These are phyloP conservation scores for Marchantia polymorpha DNA, from an alignment of 225 moss, liverwort and hornwort genomes.

Conservation along the genomic window DNA sequence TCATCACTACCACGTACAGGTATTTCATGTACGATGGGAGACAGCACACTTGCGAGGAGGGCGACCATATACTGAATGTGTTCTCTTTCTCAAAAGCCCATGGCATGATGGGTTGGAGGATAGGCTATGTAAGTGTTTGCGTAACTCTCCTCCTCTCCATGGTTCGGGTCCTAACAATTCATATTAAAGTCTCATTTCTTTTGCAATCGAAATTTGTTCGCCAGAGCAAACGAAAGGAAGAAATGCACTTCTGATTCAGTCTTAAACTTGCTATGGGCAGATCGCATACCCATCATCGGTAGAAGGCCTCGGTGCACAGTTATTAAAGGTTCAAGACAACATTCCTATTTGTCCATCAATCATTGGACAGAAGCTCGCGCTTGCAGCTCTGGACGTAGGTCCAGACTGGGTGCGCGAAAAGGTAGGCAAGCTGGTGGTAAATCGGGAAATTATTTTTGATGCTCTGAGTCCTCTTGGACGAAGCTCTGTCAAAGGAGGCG, in stretches of 20 bases:
- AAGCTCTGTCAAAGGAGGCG: constrained; percentile 84
- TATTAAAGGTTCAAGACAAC: constrained; percentile 99
- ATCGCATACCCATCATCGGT: constrained; percentile 87
- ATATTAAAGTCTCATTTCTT: not conserved
- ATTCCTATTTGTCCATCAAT: constrained; percentile 94
- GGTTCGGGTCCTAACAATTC: not conserved
- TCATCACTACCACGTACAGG: constrained; percentile 31
- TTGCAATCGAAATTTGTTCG: not conserved
- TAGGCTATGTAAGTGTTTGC: constrained; percentile 83
- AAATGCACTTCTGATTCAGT: not conserved
- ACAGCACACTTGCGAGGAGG: constrained; percentile 77
- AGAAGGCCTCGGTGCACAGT: constrained; percentile 64
- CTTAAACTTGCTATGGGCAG: constrained; percentile 37
- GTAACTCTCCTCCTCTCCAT: not conserved
- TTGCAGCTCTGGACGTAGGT: constrained; percentile 67
- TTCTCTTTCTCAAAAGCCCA: constrained; percentile 99
- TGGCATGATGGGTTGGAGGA: constrained; percentile 99
- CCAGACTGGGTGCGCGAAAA: constrained; percentile 75
- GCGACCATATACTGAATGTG: constrained; percentile 85
- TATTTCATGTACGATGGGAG: constrained; percentile 95
- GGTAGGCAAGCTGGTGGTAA: constrained; percentile 55
- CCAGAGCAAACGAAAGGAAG: not conserved
- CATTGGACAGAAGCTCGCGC: constrained; percentile 80
- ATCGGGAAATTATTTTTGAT: constrained; percentile 55
- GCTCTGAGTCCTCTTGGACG: constrained; percentile 66